These are phyloP conservation scores for Multifurca ochricompacta DNA, from an alignment of 768 basidiomycete genomes.

Conservation along the genomic window DNA sequence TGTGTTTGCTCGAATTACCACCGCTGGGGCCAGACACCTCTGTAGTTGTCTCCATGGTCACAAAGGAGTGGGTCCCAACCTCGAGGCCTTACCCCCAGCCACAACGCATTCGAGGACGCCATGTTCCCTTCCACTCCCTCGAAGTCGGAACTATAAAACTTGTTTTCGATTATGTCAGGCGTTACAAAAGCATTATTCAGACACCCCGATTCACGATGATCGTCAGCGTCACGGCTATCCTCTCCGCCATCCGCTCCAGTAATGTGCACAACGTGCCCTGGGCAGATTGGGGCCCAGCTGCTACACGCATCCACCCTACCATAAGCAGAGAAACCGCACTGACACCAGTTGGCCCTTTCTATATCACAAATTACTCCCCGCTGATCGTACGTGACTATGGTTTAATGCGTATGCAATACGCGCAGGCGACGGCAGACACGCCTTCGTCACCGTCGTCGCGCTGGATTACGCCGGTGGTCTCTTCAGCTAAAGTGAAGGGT, in stretches of 20 bases:
- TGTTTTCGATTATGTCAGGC: background rate
- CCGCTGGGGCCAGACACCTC: background rate
- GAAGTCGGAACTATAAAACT: background rate
- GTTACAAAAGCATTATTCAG: background rate
- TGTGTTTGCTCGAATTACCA: constrained; percentile 4
- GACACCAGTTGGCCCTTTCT: background rate
- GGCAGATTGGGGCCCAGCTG: background rate
- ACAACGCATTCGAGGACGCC: background rate
- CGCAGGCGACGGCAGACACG: background rate
- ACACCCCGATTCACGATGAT: background rate
- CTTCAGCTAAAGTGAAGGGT: background rate
- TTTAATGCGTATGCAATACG: background rate
- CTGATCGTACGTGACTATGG: background rate
- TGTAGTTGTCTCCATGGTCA: background rate
- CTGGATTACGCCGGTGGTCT: background rate
- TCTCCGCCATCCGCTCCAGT: background rate
- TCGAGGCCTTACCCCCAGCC: background rate
- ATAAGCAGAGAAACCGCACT: background rate
- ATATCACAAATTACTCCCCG: background rate
- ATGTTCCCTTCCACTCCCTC: background rate
- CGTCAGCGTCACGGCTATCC: background rate
- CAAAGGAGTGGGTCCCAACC: constrained; percentile 3
- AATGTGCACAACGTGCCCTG: background rate
- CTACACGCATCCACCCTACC: background rate
- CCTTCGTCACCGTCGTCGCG: background rate